These are phyloP conservation scores for Mrakia gelida DNA, from an alignment of 768 basidiomycete genomes.

Conservation along the genomic window DNA sequence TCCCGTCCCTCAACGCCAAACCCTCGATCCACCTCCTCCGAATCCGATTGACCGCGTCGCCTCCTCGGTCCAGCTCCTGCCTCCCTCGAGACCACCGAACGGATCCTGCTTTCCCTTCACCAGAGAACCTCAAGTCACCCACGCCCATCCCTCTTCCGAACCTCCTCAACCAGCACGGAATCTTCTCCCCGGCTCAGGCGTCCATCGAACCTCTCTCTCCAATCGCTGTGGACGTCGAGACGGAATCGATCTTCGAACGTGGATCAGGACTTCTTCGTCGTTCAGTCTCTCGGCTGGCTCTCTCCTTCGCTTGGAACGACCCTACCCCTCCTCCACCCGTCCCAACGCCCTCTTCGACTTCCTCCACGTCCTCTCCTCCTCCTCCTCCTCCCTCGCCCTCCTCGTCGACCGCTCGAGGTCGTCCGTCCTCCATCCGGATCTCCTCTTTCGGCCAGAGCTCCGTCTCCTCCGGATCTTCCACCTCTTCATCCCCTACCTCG, in stretches of 20 bases:
- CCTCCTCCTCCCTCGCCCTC: too few relatives aligned
- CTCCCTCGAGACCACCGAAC: neutral
- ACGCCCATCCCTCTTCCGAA: constrained; percentile 20
- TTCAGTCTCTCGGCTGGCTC: neutral
- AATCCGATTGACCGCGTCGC: neutral
- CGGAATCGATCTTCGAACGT: neutral
- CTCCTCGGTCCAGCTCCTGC: neutral
- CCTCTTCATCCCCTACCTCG: neutral
- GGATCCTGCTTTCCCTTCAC: neutral
- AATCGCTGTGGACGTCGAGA: neutral
- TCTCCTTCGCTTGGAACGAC: neutral
- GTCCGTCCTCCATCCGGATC: neutral
- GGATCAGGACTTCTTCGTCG: neutral
- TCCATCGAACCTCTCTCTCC: neutral
- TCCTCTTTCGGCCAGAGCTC: neutral
- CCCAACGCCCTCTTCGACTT: neutral
- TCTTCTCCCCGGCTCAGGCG: constrained; percentile 13
- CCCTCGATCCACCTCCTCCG: constrained; percentile 17
- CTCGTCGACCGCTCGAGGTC: neutral
- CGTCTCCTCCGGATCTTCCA: neutral
- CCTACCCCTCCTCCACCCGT: neutral
- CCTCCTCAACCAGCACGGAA: constrained; percentile 17
- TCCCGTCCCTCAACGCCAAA: constrained; percentile 13
- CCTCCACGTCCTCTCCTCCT: neutral
- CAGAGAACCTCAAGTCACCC: constrained; percentile 17